These are phyloP conservation scores for Ophiosphaerella narmari DNA, from an alignment of 2,329 filamentous ascomycete genomes.

Conservation along the genomic window DNA sequence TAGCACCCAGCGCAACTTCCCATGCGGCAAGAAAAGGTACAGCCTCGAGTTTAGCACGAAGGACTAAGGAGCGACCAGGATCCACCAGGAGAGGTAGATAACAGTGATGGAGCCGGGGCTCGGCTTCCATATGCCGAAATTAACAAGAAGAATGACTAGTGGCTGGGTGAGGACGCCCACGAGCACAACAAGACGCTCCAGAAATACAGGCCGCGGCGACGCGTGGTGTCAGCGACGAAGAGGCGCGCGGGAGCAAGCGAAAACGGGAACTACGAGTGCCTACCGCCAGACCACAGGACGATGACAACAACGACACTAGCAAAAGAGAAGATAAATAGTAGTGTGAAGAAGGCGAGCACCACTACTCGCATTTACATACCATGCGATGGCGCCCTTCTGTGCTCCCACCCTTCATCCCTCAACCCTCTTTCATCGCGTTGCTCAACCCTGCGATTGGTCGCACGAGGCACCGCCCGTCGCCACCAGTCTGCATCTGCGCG, in stretches of 20 bases:
- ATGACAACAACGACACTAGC: not conserved
- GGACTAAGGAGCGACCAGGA: constrained; percentile 63
- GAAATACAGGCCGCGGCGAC: constrained; percentile 51
- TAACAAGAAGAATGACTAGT: constrained; percentile 48
- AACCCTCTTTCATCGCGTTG: not conserved
- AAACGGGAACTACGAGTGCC: too few relatives aligned
- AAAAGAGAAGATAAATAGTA: not conserved
- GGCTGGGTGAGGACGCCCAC: constrained; percentile 41
- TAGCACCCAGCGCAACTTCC: constrained; percentile 48
- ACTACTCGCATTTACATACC: not conserved
- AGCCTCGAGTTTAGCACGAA: constrained; percentile 64
- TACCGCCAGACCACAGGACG: not conserved
- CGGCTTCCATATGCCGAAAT: constrained; percentile 46
- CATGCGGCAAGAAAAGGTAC: constrained; percentile 55
- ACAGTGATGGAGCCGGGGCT: constrained; percentile 43
- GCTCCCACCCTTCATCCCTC: too few relatives aligned
- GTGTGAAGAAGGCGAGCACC: not conserved
- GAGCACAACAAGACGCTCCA: constrained; percentile 35
- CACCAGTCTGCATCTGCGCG: not conserved
- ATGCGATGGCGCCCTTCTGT: too few relatives aligned
- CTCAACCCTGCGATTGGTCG: not conserved
- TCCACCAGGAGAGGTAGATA: constrained; percentile 58
- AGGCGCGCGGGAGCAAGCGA: too few relatives aligned
- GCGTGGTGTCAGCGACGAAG: constrained; percentile 23
- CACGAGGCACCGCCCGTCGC: not conserved